These are phyloP conservation scores for Xylaria arbuscula DNA, from an alignment of 2,329 filamentous ascomycete species.

Conservation along the genomic window DNA sequence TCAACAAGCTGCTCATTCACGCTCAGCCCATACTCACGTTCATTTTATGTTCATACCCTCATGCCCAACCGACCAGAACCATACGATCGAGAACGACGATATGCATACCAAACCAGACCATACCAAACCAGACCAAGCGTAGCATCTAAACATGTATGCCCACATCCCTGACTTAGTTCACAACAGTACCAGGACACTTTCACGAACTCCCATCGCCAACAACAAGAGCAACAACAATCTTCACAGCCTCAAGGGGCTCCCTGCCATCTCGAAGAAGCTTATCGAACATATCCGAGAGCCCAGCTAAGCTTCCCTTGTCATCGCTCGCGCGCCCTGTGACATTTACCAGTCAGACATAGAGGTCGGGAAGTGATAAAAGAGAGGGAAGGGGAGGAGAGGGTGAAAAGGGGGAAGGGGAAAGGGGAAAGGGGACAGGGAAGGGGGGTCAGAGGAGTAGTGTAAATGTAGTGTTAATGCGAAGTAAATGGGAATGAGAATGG, in stretches of 20 bases:
- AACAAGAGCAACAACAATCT: slow-evolving; percentile 70
- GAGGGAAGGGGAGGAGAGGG: neutral
- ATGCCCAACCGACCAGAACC: neutral
- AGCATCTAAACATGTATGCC: neutral
- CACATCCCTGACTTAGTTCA: neutral
- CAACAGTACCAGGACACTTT: neutral
- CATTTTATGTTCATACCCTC: slow-evolving; percentile 7
- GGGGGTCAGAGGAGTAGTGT: neutral
- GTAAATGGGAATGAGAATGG: too few species aligned
- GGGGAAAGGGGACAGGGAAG: neutral
- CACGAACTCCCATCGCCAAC: slow-evolving; percentile 53
- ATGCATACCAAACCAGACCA: neutral
- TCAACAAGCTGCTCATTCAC: neutral
- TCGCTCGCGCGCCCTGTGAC: slow-evolving; percentile 70
- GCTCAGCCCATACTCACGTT: neutral
- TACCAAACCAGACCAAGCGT: neutral
- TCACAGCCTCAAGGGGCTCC: slow-evolving; percentile 66
- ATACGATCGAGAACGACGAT: neutral
- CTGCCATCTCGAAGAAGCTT: slow-evolving; percentile 66
- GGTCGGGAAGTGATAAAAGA: neutral
- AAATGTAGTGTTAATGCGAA: neutral
- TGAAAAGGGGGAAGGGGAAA: neutral
- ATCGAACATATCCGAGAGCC: slow-evolving; percentile 70
- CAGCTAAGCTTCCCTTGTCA: slow-evolving; percentile 63
- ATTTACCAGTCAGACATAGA: neutral